These are phyloP conservation scores for Rhizomucor pusillus DNA, from an alignment of 371 early-diverging fungal species.

Conservation along the genomic window DNA sequence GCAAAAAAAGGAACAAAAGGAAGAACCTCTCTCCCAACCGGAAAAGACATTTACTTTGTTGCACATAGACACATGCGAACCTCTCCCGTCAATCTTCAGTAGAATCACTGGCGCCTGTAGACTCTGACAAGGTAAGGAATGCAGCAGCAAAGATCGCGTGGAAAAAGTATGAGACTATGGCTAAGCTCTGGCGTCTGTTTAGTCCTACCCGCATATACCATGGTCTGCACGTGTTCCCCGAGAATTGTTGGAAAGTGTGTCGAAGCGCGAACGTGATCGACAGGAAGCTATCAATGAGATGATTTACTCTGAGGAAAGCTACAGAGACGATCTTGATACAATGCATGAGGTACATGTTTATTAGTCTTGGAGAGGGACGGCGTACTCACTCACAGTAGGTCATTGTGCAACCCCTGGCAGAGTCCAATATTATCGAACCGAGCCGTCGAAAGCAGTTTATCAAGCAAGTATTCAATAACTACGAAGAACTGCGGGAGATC, in stretches of 20 bases:
- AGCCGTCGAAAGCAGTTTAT: slow-evolving; percentile 65
- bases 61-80: slow-evolving; percentile 5
- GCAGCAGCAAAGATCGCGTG: neutral
- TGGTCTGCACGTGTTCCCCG: slow-evolving; percentile 74
- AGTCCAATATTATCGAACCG: slow-evolving; percentile 45
- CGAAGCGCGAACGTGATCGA: slow-evolving; percentile 78
- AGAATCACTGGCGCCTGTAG: neutral
- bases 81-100: slow-evolving; percentile 3
- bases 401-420: slow-evolving; percentile 26
- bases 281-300: slow-evolving; percentile 95
- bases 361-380: neutral
- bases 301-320: slow-evolving; percentile 87
- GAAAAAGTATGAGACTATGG: neutral
- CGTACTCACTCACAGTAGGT: too few relatives aligned
- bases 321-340: slow-evolving; percentile 67
- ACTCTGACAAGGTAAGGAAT: neutral
- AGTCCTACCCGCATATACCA: slow-evolving; percentile 35
- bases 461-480: slow-evolving; percentile 80
- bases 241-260: slow-evolving; percentile 66
- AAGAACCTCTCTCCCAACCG: neutral
- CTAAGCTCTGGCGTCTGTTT: too few relatives aligned
- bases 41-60: neutral
- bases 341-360: slow-evolving; percentile 20
- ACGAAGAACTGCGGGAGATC: slow-evolving; percentile 67
- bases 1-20: neutral